Base-by-base conservation (phyloP, 1,284 basidiomycete species). In the Fomitopsis palustris region DNA sequence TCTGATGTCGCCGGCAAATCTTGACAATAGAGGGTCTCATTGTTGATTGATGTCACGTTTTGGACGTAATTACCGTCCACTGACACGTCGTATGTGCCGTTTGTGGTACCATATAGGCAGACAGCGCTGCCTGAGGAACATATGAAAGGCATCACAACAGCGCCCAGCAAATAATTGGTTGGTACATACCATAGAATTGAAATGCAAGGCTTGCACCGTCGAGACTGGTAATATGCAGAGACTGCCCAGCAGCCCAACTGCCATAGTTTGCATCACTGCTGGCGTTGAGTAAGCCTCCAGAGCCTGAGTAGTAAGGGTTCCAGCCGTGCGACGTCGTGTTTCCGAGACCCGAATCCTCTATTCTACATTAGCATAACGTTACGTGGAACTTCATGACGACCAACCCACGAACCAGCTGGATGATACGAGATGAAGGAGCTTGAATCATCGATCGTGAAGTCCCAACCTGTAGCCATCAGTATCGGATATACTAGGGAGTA, bases 241-340 rank as follows among this genome's bases (percentile, higher is more conserved):
- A 66, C 19, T 61, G 49, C 14, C 70, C 68, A 1, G 55, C 33
- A 12, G 54, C 53, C 3, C 57, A 45, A 27, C 64, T 60, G 29
- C 66, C 69, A 23, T 52, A 53, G 1, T 33, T 19, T n/a, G n/a
- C n/a, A n/a, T n/a, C n/a, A n/a, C 54, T 37, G 35, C 35, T 37
- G 16, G 35, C 6, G 16, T 37, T 53, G 25, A 61, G 64, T 57
- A 64, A 69, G 8, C 65, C 64, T 23, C 65, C 66, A 4, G 65
- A 62, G 16, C 53, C 62, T 1, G 67, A 64, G 59, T 66, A 72
- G 66, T 66, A 72, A 16, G 69, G 60, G 53, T 70, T 65, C 70
- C 72, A 72, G 8, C 71, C 70, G 14, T 62, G 64, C 12, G 21
- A 45, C 16, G 57, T 61, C 58, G 43, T 51, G 27, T 62, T 54